Evolutionary conservation across 208 protist genomes (phyloP).

Genomic region (Acanthamoeba lenticulata): DNA sequence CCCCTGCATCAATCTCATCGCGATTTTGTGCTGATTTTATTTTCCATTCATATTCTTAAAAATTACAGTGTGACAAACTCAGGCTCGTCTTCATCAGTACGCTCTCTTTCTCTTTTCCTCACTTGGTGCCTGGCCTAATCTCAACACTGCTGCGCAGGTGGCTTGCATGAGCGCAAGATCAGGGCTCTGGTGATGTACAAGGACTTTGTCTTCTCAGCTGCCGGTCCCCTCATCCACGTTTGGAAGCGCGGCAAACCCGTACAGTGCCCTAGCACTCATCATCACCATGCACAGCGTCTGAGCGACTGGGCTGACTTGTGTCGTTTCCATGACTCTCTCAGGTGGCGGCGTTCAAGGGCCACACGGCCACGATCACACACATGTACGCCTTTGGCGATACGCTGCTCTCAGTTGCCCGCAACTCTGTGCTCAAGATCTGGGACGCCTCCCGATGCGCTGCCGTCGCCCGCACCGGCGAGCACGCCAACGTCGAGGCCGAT

Average conservation of each 20-base stretch:
- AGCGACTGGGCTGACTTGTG: not conserved
- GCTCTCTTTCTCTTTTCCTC: not conserved
- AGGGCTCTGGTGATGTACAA: not conserved
- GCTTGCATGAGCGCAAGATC: not conserved
- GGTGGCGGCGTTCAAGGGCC: not conserved
- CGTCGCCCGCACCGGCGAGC: not conserved
- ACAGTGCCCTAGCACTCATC: not conserved
- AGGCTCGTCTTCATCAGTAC: not conserved
- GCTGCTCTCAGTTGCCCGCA: not conserved
- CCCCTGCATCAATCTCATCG: not conserved
- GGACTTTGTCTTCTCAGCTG: conserved; percentile 4
- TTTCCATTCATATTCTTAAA: not conserved
- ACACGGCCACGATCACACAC: not conserved
- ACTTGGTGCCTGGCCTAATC: not conserved
- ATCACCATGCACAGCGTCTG: not conserved
- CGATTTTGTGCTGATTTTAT: not conserved
- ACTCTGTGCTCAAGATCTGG: conserved; percentile 29
- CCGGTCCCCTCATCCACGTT: not conserved
- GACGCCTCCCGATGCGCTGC: not conserved
- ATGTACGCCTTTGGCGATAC: conserved; percentile 7
- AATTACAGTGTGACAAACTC: conserved; percentile 17
- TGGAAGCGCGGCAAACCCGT: conserved; percentile 47
- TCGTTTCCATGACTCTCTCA: not conserved
- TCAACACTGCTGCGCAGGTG: not conserved
- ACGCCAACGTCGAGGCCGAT: not conserved